Evolutionary conservation across 1,139 yeast species (phyloP).

Genomic region (Kurtzmaniella quercitrusa): DNA sequence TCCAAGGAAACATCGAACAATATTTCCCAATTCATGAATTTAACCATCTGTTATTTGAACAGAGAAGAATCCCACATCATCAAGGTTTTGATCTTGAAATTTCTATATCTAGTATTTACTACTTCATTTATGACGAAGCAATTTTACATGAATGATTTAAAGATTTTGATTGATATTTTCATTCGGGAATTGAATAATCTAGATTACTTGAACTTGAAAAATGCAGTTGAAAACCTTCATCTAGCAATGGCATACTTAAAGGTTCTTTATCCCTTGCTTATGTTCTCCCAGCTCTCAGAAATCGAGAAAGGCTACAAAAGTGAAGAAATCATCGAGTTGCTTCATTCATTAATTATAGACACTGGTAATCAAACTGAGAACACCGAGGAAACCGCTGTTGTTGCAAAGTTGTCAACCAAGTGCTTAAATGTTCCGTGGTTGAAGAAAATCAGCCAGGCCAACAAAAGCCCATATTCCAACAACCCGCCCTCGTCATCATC

Average conservation of each 20-base stretch:
- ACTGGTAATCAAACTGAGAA: conserved; percentile 14
- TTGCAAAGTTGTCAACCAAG: conserved; percentile 56
- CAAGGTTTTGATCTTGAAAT: conserved; percentile 74
- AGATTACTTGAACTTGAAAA: conserved; percentile 25
- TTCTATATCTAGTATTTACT: conserved; percentile 71
- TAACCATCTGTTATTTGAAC: conserved; percentile 56
- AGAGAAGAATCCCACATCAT: conserved; percentile 70
- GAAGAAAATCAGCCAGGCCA: conserved; percentile 11
- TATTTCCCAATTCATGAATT: conserved; percentile 36
- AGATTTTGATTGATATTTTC: conserved; percentile 81
- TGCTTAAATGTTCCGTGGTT: conserved; percentile 63
- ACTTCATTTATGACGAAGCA: conserved; percentile 60
- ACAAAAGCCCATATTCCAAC: conserved; percentile 2
- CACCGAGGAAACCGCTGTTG: conserved; percentile 30
- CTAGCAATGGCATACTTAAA: conserved; percentile 73
- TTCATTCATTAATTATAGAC: conserved; percentile 42
- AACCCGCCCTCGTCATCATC: conserved; percentile 6
- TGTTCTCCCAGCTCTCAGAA: conserved; percentile 57
- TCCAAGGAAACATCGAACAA: conserved; percentile 16
- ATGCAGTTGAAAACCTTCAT: conserved; percentile 46
- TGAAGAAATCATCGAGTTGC: conserved; percentile 46
- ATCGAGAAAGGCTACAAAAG: conserved; percentile 53
- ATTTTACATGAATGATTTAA: conserved; percentile 78
- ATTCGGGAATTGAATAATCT: conserved; percentile 74
- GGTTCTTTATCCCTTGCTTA: conserved; percentile 67